These are phyloP conservation scores for Amanita rimosa DNA, from an alignment of 768 basidiomycete genomes.

Conservation along the genomic window DNA sequence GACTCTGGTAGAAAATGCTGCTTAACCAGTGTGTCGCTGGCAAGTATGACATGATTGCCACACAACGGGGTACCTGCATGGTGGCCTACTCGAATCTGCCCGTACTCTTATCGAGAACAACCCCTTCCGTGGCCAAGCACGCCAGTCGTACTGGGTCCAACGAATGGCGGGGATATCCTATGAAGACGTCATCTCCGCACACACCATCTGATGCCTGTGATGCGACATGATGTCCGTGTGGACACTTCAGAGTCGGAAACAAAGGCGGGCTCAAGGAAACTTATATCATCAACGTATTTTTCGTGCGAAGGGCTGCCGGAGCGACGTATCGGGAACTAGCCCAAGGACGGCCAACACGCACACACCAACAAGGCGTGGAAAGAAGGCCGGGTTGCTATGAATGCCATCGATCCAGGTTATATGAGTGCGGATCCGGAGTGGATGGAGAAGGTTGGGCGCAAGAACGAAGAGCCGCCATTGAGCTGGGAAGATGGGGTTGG, in stretches of 20 bases:
- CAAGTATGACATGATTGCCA: not conserved
- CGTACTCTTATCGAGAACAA: slow-evolving; percentile 6
- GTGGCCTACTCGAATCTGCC: slow-evolving; percentile 9
- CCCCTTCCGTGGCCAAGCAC: slow-evolving; percentile 9
- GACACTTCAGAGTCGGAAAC: no score
- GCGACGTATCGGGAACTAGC: slow-evolving; percentile 7
- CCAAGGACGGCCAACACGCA: slow-evolving; percentile 19
- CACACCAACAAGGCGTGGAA: slow-evolving; percentile 24
- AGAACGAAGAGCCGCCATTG: slow-evolving; percentile 13
- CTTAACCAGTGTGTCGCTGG: no score
- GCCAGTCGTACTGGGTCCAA: slow-evolving; percentile 18
- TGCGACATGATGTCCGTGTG: slow-evolving; percentile 10
- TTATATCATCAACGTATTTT: slow-evolving; percentile 24
- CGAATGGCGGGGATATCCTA: slow-evolving; percentile 21
- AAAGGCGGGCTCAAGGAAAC: not conserved
- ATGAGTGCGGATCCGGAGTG: slow-evolving; percentile 24
- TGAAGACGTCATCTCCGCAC: slow-evolving; percentile 24
- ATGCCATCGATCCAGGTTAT: slow-evolving; percentile 25
- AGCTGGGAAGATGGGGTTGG: slow-evolving; percentile 24
- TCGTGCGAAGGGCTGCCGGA: slow-evolving; percentile 25
- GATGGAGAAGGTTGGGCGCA: slow-evolving; percentile 16
- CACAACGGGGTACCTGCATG: slow-evolving; percentile 11
- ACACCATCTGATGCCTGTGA: slow-evolving; percentile 21
- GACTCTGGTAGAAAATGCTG: no score
- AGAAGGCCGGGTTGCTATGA: slow-evolving; percentile 18